Conservation (phyloP, 495 filamentous ascomycete genomes). For the Penicillium egyptiacum region DNA sequence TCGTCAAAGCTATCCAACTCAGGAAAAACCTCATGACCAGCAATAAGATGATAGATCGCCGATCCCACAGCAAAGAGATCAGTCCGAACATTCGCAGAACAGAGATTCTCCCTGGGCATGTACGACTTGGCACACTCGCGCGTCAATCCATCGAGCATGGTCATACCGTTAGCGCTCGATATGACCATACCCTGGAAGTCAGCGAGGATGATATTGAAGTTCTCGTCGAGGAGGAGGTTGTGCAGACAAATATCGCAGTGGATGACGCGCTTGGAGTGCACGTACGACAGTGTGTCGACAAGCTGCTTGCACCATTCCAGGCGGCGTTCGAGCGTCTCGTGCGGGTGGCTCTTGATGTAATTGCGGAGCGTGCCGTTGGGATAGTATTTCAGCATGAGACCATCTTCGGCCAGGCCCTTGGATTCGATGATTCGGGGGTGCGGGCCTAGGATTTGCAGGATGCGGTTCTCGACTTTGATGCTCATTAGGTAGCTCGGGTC, state of each 20-base stretch:
- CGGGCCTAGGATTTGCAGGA: conserved; percentile 17
- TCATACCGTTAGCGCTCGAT: neutral
- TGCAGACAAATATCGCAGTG: conserved; percentile 26
- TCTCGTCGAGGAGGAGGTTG: conserved; percentile 23
- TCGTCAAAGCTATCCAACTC: conserved; percentile 19
- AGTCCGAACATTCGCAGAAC: conserved; percentile 15
- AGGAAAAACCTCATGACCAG: conserved; percentile 22
- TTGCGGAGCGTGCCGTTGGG: conserved; percentile 17
- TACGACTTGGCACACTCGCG: conserved; percentile 22
- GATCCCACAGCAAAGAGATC: conserved; percentile 30
- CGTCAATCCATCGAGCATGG: conserved; percentile 16
- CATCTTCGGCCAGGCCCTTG: conserved; percentile 16
- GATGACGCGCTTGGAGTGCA: conserved; percentile 1
- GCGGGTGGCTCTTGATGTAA: conserved; percentile 10
- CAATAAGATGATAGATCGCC: conserved; percentile 23
- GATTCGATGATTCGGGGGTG: conserved; percentile 23
- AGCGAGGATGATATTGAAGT: conserved; percentile 16
- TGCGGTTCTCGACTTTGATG: conserved; percentile 19
- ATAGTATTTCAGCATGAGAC: conserved; percentile 20
- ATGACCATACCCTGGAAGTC: conserved; percentile 27
- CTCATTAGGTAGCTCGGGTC: neutral
- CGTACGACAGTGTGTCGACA: neutral
- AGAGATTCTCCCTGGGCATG: conserved; percentile 17
- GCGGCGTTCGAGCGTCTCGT: neutral
- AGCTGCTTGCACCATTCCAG: conserved; percentile 9